phyloP scores from a whole-genome alignment of 148 eudicot genomes.

The Rhododendron simsii region DNA sequence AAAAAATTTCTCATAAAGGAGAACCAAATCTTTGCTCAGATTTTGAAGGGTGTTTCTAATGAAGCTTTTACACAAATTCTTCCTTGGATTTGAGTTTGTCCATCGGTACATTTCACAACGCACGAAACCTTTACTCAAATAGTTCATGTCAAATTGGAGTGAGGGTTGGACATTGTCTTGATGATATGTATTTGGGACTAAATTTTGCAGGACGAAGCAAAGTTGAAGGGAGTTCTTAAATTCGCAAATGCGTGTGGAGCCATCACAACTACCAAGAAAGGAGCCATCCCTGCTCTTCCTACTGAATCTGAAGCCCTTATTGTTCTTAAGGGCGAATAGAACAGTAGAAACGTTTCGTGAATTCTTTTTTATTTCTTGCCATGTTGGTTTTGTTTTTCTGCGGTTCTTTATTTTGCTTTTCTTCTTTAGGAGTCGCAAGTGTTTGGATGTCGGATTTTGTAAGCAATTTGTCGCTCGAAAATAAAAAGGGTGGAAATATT shows the following conservation, averaged over 20 bases:
- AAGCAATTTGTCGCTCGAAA: not conserved
- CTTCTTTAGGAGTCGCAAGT: not conserved
- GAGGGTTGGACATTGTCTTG: not conserved
- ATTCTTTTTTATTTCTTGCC: not conserved
- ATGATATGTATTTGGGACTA: not conserved
- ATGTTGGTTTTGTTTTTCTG: not conserved
- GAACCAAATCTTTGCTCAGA: too few relatives aligned
- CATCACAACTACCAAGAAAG: slow-evolving; percentile 73
- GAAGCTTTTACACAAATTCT: not conserved
- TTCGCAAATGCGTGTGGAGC: slow-evolving; percentile 79
- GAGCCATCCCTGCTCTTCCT: slow-evolving; percentile 85
- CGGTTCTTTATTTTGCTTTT: not conserved
- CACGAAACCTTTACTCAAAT: not conserved
- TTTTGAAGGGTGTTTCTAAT: too few relatives aligned
- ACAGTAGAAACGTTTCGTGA: not conserved
- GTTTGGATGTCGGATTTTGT: not conserved
- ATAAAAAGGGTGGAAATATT: not conserved
- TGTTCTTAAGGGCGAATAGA: slow-evolving; percentile 24
- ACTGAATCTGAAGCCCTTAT: slow-evolving; percentile 37
- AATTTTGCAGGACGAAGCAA: slow-evolving; percentile 45
- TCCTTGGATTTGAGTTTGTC: not conserved
- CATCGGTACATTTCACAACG: too few relatives aligned
- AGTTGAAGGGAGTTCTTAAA: slow-evolving; percentile 46
- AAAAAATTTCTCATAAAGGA: too few relatives aligned
- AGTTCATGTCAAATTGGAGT: not conserved